Conservation (phyloP, 106 monocot genomes). For the Dioscorea alata region DNA sequence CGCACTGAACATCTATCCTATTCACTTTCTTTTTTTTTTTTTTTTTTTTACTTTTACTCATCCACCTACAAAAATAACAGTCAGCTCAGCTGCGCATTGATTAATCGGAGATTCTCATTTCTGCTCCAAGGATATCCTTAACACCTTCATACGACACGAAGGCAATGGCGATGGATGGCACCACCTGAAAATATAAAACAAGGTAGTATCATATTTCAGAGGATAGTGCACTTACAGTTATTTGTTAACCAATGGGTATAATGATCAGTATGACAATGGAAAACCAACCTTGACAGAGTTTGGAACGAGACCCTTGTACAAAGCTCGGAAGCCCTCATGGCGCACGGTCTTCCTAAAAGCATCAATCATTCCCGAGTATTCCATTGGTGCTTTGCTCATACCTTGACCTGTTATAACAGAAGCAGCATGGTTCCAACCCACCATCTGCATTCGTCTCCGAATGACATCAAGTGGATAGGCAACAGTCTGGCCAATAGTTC, state of each 20-base stretch:
- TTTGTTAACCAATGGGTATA: neutral
- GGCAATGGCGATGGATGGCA: constrained; percentile 93
- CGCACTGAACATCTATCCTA: constrained; percentile 2
- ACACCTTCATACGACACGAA: constrained; percentile 90
- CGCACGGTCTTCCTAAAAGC: constrained; percentile 80
- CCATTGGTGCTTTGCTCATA: constrained; percentile 28
- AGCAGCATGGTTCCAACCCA: constrained; percentile 83
- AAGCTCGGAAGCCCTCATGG: constrained; percentile 69
- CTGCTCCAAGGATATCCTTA: constrained; percentile 93
- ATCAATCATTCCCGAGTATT: constrained; percentile 85
- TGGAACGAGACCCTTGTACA: constrained; percentile 86
- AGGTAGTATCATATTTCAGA: neutral
- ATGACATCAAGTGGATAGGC: constrained; percentile 92
- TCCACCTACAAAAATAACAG: constrained; percentile 31
- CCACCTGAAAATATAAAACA: constrained; percentile 49
- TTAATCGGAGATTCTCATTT: constrained; percentile 95
- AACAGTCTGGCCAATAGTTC: constrained; percentile 80
- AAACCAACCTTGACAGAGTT: constrained; percentile 76
- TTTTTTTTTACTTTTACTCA: neutral
- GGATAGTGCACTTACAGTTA: neutral
- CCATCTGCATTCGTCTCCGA: constrained; percentile 88
- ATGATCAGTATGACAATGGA: neutral
- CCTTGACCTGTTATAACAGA: constrained; percentile 48
- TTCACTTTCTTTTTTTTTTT: neutral
- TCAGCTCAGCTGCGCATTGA: neutral